phyloP scores from a whole-genome alignment of 257 asterid genomes.

The Cynanchum wilfordii region DNA sequence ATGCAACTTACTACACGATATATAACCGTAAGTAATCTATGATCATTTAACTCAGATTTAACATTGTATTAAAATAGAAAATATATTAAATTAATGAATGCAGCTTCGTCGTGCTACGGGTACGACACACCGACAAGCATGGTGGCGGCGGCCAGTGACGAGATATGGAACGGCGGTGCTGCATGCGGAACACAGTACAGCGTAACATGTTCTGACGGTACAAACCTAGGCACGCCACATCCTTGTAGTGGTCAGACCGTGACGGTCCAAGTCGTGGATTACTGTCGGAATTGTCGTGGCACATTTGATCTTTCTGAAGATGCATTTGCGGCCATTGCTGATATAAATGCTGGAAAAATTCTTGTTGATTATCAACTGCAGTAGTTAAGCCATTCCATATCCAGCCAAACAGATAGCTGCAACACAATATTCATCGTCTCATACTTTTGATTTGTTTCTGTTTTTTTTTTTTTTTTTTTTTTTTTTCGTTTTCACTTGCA shows the following conservation, averaged over 20 bases:
- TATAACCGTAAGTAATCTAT: neutral
- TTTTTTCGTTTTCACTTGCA: too few relatives aligned
- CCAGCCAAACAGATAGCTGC: too few relatives aligned
- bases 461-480: too few relatives aligned
- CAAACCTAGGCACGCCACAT: constrained; percentile 10
- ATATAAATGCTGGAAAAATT: constrained; percentile 8
- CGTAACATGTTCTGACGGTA: constrained; percentile 28
- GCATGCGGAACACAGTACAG: constrained; percentile 27
- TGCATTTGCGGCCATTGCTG: constrained; percentile 32
- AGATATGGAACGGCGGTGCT: constrained; percentile 1
- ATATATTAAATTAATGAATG: neutral
- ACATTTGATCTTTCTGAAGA: constrained; percentile 35
- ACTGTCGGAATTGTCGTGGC: constrained; percentile 25
- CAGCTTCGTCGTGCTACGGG: neutral
- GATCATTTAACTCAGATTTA: neutral
- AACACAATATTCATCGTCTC: too few relatives aligned
- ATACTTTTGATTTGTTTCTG: too few relatives aligned
- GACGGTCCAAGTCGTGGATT: constrained; percentile 31
- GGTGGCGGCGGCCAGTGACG: neutral
- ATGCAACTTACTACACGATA: neutral
- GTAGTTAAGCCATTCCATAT: neutral
- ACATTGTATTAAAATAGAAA: too few relatives aligned
- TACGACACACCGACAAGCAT: neutral
- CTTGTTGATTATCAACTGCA: neutral
- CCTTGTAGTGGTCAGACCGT: constrained; percentile 25